Percentiles rank a stretch among this genome's conserved stretches.
Evolutionary conservation across 2,329 filamentous ascomycete species (phyloP).

Genomic region (Onygenales sp.): DNA sequence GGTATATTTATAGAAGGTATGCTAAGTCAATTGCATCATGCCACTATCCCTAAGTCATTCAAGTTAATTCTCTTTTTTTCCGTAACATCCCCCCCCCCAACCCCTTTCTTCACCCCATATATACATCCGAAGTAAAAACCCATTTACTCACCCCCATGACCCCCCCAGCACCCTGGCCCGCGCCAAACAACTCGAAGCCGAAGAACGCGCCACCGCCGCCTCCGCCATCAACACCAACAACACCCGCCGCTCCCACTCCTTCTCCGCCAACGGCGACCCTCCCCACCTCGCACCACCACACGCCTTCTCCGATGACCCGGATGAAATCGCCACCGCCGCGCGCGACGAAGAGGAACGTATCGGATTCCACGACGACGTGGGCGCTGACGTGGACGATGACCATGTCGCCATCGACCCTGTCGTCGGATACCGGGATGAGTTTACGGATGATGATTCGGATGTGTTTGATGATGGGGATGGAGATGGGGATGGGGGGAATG

Average conservation of each 20-base stretch:
- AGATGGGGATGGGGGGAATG: constrained; percentile 19
- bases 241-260: constrained; percentile 23
- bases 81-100: not conserved
- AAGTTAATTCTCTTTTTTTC: not conserved
- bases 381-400: constrained; percentile 39
- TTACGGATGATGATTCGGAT: constrained; percentile 44
- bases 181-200: constrained; percentile 39
- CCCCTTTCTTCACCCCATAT: not conserved
- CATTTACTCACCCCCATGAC: not conserved
- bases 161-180: constrained; percentile 35
- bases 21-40: constrained; percentile 6
- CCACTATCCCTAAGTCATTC: not conserved
- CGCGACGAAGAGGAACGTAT: constrained; percentile 35
- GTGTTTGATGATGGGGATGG: constrained; percentile 34
- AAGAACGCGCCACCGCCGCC: constrained; percentile 26
- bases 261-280: constrained; percentile 10
- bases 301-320: constrained; percentile 27
- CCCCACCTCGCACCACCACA: constrained; percentile 10
- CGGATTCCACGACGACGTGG: constrained; percentile 32
- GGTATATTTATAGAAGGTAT: constrained; percentile 68
- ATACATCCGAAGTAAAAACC: not conserved
- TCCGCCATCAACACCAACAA: constrained; percentile 9
- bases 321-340: constrained; percentile 30
- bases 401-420: constrained; percentile 19
- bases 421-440: constrained; percentile 43